Evolutionary conservation across 805 yeast species (phyloP).

Genomic region (Metschnikowia dekortorum): DNA sequence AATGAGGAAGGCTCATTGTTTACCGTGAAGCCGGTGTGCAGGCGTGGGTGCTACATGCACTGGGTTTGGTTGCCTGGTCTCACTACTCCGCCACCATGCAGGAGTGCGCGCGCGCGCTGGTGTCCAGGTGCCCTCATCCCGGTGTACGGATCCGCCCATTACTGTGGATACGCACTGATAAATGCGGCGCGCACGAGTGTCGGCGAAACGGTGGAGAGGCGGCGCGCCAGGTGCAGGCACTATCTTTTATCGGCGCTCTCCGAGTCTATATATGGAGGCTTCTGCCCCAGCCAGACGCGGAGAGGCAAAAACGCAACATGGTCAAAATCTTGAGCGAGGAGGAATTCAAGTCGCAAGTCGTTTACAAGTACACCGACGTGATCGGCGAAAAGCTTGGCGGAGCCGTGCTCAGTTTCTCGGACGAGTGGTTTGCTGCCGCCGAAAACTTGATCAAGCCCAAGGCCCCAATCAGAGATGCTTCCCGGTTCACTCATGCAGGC

Average conservation of each 20-base stretch:
- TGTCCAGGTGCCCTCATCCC: neutral
- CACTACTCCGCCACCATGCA: no score
- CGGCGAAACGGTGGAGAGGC: neutral
- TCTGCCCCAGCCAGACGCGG: neutral
- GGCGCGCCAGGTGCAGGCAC: neutral
- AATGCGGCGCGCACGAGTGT: neutral
- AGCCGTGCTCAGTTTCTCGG: constrained; percentile 60
- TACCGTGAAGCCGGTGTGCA: neutral
- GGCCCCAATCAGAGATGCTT: constrained; percentile 76
- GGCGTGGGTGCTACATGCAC: neutral
- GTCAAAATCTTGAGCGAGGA: constrained; percentile 18
- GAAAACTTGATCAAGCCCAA: constrained; percentile 76
- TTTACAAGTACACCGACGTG: constrained; percentile 64
- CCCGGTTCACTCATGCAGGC: constrained; percentile 75
- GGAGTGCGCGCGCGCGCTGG: neutral
- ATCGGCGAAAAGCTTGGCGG: constrained; percentile 86
- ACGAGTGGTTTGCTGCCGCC: constrained; percentile 96
- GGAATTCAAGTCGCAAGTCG: constrained; percentile 45
- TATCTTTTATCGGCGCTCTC: neutral
- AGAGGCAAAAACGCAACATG: constrained; percentile 9
- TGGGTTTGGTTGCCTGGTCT: neutral
- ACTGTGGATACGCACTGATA: neutral
- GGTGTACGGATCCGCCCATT: neutral
- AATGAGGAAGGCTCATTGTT: neutral
- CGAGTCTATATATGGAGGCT: neutral